Conservation (phyloP, 78 protist genomes). For the Dictyostelium discoideum region DNA sequence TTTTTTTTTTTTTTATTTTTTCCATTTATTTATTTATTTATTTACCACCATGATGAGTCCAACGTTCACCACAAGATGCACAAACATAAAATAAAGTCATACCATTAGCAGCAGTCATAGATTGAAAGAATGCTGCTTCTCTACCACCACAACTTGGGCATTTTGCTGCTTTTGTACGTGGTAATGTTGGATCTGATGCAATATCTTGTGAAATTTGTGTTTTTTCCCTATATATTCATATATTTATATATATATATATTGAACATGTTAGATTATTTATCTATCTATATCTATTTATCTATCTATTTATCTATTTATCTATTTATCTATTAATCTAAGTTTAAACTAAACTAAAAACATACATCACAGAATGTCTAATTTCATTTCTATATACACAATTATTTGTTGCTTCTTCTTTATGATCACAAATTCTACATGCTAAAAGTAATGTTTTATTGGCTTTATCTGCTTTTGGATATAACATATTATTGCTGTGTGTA, state of each 20-base stretch:
- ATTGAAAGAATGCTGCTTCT: constrained; percentile 68
- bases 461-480: constrained; percentile 58
- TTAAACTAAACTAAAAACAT: background rate
- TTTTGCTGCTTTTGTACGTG: constrained; percentile 61
- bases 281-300: background rate
- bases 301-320: background rate
- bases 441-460: constrained; percentile 20
- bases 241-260: no score
- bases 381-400: constrained; percentile 71
- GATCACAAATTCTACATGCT: constrained; percentile 69
- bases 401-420: constrained; percentile 54
- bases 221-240: constrained; percentile 48
- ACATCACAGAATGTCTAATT: constrained; percentile 67
- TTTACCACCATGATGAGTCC: constrained; percentile 39
- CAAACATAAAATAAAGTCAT: constrained; percentile 71
- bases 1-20: background rate
- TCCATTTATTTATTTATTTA: background rate
- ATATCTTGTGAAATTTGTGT: constrained; percentile 68
- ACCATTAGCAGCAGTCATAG: constrained; percentile 28
- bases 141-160: constrained; percentile 67
- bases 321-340: background rate
- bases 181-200: constrained; percentile 71
- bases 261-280: background rate
- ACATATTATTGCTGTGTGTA: constrained; percentile 41
- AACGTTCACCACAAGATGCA: constrained; percentile 47